phyloP scores from a whole-genome alignment of 2,329 filamentous ascomycete species.

The Phaeomoniella chlamydospora region DNA sequence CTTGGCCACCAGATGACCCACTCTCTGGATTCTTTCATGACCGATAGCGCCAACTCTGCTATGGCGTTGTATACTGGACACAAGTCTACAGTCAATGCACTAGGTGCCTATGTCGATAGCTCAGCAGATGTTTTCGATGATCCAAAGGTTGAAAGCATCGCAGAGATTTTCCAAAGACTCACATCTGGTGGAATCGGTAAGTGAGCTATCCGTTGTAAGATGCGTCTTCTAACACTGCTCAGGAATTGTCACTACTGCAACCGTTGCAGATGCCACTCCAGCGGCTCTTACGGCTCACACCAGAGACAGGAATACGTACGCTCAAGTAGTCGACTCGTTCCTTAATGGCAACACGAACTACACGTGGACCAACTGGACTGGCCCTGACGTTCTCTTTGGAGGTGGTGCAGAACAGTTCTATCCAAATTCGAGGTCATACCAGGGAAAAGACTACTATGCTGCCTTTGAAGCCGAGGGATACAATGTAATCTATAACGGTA shows the following conservation, averaged over 20 bases:
- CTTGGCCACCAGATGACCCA: slow-evolving; percentile 82
- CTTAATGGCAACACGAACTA: slow-evolving; percentile 66
- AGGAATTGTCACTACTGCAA: slow-evolving; percentile 64
- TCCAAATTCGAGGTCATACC: slow-evolving; percentile 47
- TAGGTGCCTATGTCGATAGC: slow-evolving; percentile 70
- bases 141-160: slow-evolving; percentile 74
- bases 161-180: slow-evolving; percentile 54
- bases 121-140: slow-evolving; percentile 62
- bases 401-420: slow-evolving; percentile 73
- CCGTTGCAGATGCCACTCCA: slow-evolving; percentile 68
- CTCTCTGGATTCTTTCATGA: slow-evolving; percentile 73
- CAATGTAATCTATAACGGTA: slow-evolving; percentile 59
- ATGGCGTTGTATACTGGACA: slow-evolving; percentile 71
- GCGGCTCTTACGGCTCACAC: slow-evolving; percentile 63
- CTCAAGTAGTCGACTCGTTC: slow-evolving; percentile 59
- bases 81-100: slow-evolving; percentile 69
- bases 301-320: slow-evolving; percentile 53
- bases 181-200: slow-evolving; percentile 46
- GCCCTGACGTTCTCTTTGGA: slow-evolving; percentile 70
- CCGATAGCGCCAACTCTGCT: slow-evolving; percentile 73
- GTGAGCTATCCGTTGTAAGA: no score
- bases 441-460: slow-evolving; percentile 57
- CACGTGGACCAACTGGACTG: slow-evolving; percentile 60
- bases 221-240: no score
- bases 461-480: slow-evolving; percentile 61